A percentile compares a stretch with the other conserved stretches of the same genome.
Evolutionary conservation across 1,284 basidiomycete species (phyloP).

Genomic region (Rhizoctonia solani): DNA sequence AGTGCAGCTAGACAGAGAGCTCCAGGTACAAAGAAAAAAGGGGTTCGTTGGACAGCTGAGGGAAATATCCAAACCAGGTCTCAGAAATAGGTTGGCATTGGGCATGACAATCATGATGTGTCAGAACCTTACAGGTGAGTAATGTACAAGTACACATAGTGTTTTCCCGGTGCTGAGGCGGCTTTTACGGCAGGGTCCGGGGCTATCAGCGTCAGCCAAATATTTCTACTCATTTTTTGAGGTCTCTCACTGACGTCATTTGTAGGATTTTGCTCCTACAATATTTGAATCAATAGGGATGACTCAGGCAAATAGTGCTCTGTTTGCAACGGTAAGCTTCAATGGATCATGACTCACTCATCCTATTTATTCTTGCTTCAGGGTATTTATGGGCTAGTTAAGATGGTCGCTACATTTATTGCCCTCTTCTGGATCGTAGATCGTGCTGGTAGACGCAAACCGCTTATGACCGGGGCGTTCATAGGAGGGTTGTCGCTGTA

Average conservation of each 20-base stretch:
- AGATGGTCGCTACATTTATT: constrained; percentile 1
- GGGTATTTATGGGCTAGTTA: neutral
- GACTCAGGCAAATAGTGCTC: neutral
- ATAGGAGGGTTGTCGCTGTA: neutral
- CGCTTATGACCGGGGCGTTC: neutral
- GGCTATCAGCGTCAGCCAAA: constrained; percentile 45
- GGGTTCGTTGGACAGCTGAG: constrained; percentile 39
- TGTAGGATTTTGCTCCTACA: neutral
- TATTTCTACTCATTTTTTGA: constrained; percentile 37
- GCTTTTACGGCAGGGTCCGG: constrained; percentile 42
- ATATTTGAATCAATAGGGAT: constrained; percentile 3
- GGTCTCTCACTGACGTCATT: neutral
- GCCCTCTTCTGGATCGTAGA: constrained; percentile 2
- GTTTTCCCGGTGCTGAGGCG: too few relatives aligned
- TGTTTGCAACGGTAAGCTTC: neutral
- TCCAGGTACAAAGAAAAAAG: constrained; percentile 35
- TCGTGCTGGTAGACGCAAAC: neutral
- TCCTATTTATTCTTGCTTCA: neutral
- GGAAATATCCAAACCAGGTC: constrained; percentile 40
- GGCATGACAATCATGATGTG: constrained; percentile 43
- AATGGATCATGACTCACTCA: neutral
- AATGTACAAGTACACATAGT: neutral
- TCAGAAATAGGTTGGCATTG: constrained; percentile 42
- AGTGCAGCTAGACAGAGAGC: constrained; percentile 39
- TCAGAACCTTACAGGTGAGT: constrained; percentile 44